These are phyloP conservation scores for Alloascoidea africana DNA, from an alignment of 805 yeast species.

Conservation along the genomic window DNA sequence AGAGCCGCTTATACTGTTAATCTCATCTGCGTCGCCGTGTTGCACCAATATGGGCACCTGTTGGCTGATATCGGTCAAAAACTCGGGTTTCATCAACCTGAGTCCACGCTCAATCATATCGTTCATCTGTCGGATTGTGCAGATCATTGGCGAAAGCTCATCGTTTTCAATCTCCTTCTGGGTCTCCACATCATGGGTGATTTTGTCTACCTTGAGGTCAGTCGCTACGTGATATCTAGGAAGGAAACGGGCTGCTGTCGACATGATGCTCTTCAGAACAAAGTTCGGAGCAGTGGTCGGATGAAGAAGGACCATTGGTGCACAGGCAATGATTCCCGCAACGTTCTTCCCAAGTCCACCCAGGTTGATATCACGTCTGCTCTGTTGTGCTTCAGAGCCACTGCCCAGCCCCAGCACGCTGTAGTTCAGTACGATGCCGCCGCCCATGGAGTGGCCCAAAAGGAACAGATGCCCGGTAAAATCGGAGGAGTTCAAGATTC, in stretches of 20 bases:
- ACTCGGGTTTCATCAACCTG: conserved; percentile 24
- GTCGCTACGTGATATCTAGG: conserved; percentile 43
- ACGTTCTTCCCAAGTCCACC: too few species aligned
- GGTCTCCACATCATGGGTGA: conserved; percentile 35
- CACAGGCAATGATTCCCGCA: conserved; percentile 32
- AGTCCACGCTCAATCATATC: conserved; percentile 49
- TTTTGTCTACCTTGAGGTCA: conserved; percentile 33
- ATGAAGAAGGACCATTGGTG: conserved; percentile 34
- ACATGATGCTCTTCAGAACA: conserved; percentile 24
- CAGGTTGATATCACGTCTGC: too few species aligned
- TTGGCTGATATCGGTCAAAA: conserved; percentile 18
- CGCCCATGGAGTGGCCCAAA: conserved; percentile 75
- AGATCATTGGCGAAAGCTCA: conserved; percentile 30
- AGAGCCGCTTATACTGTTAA: background rate
- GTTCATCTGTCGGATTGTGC: conserved; percentile 38
- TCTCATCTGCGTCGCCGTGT: conserved; percentile 48
- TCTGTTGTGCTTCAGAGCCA: too few species aligned
- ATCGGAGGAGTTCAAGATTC: conserved; percentile 21
- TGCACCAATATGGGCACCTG: conserved; percentile 35
- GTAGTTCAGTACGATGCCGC: conserved; percentile 53
- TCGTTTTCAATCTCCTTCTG: conserved; percentile 27
- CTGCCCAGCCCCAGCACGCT: conserved; percentile 36
- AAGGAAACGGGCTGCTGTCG: conserved; percentile 22
- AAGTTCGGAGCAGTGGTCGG: conserved; percentile 43
- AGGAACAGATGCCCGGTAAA: conserved; percentile 28